Conservation (phyloP, 495 filamentous ascomycete genomes). For the Evernia prunastri region DNA sequence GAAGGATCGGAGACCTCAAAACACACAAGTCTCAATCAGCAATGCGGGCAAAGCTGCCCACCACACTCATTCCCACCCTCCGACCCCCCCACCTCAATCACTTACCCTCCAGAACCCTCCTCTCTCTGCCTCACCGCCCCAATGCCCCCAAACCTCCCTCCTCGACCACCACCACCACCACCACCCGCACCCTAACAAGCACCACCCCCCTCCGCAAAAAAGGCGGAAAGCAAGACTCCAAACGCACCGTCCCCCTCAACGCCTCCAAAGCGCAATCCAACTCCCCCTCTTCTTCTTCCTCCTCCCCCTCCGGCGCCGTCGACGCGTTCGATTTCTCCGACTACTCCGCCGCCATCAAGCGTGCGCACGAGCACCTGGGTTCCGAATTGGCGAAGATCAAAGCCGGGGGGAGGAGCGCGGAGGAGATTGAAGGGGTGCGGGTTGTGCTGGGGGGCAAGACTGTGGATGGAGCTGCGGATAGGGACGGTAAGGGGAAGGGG, state of each 20-base stretch:
- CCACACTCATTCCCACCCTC: not conserved
- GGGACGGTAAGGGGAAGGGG: not conserved
- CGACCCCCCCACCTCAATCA: not conserved
- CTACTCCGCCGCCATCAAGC: constrained; percentile 16
- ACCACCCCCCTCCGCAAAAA: constrained; percentile 15
- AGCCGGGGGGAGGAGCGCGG: constrained; percentile 13
- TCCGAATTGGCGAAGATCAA: constrained; percentile 12
- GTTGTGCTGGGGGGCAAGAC: constrained; percentile 1
- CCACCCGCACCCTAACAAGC: constrained; percentile 11
- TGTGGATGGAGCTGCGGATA: not conserved
- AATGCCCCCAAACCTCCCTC: not conserved
- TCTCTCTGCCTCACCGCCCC: not conserved
- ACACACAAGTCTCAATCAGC: not conserved
- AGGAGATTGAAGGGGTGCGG: constrained; percentile 18
- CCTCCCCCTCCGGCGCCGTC: not conserved
- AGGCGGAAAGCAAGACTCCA: constrained; percentile 20
- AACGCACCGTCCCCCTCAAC: constrained; percentile 18
- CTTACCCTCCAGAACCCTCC: not conserved
- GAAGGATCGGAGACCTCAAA: not conserved
- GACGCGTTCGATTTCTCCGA: constrained; percentile 24
- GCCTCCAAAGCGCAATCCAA: constrained; percentile 11
- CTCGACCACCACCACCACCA: not conserved
- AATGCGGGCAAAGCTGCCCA: constrained; percentile 14
- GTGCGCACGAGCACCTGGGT: constrained; percentile 12
- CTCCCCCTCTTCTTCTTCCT: too few species aligned